Percentiles rank a stretch among this genome's conserved stretches.
Evolutionary conservation across 805 yeast genomes (phyloP).

Genomic region (Ogataea trehaloabstinens): DNA sequence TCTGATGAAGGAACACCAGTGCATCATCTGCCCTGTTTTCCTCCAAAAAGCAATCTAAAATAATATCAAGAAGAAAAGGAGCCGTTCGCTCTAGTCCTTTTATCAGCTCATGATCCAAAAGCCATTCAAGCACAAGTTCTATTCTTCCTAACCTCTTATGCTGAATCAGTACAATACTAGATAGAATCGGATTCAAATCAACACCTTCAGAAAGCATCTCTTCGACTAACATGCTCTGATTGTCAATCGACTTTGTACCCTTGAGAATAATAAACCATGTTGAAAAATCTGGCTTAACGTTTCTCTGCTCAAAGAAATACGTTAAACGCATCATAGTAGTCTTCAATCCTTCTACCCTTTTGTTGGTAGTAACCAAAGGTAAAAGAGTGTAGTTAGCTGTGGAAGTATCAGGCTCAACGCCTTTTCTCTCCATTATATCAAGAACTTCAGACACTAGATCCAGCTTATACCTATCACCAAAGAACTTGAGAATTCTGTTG

Average conservation of each 20-base stretch:
- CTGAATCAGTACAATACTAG: not conserved
- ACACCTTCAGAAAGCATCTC: slow-evolving; percentile 2
- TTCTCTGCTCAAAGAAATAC: not conserved
- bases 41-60: slow-evolving; percentile 6
- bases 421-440: slow-evolving; percentile 2
- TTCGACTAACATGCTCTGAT: slow-evolving; percentile 1
- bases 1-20: slow-evolving; percentile 1
- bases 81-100: slow-evolving; percentile 1
- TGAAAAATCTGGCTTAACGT: slow-evolving; percentile 6
- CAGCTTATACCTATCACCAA: slow-evolving; percentile 3
- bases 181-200: slow-evolving; percentile 5
- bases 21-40: slow-evolving; percentile 5
- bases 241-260: not conserved
- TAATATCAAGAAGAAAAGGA: not conserved
- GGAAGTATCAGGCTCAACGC: slow-evolving; percentile 2
- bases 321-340: not conserved
- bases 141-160: not conserved
- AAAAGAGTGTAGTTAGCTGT: slow-evolving; percentile 8
- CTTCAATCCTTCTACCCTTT: not conserved
- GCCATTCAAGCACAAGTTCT: slow-evolving; percentile 7
- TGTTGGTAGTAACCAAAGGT: slow-evolving; percentile 4
- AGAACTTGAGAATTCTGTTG: slow-evolving; percentile 6
- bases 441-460: slow-evolving; percentile 1
- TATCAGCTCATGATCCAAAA: not conserved
- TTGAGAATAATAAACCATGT: slow-evolving; percentile 11